phyloP scores from a whole-genome alignment of 768 basidiomycete species.

The Lentinula edodes region DNA sequence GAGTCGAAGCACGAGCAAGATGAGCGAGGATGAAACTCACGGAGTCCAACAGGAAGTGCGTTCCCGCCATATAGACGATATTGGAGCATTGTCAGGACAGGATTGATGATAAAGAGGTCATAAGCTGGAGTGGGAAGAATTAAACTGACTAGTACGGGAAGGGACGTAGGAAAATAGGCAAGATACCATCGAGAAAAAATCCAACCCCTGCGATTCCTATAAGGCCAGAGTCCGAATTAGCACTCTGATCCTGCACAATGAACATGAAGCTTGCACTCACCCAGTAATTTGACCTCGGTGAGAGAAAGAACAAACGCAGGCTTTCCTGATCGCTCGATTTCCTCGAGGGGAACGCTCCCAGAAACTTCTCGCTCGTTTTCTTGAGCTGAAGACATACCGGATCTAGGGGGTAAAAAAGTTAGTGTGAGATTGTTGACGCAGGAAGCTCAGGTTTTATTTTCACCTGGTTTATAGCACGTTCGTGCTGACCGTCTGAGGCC shows the following conservation, averaged over 20 bases:
- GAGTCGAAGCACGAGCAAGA: neutral
- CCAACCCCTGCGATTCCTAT: constrained; percentile 31
- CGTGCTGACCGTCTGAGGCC: neutral
- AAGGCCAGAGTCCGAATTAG: neutral
- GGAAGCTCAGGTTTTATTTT: neutral
- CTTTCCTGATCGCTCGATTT: constrained; percentile 1
- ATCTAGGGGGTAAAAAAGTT: neutral
- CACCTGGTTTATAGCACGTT: neutral
- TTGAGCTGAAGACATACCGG: neutral
- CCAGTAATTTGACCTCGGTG: constrained; percentile 51
- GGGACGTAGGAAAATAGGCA: neutral
- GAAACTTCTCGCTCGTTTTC: neutral
- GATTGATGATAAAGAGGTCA: constrained; percentile 69
- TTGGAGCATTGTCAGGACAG: constrained; percentile 64
- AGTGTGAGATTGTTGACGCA: neutral
- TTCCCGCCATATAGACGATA: constrained; percentile 53
- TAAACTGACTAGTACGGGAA: neutral
- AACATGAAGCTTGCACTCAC: constrained; percentile 39
- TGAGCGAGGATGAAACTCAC: constrained; percentile 27
- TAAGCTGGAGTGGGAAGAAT: constrained; percentile 37
- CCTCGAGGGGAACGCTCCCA: neutral
- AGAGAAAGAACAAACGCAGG: constrained; percentile 34
- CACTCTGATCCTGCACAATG: neutral
- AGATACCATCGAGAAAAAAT: constrained; percentile 65
- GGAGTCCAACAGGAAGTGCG: constrained; percentile 44